phyloP scores from a whole-genome alignment of 2,329 filamentous ascomycete species.

The Orbilia ellipsospora region DNA sequence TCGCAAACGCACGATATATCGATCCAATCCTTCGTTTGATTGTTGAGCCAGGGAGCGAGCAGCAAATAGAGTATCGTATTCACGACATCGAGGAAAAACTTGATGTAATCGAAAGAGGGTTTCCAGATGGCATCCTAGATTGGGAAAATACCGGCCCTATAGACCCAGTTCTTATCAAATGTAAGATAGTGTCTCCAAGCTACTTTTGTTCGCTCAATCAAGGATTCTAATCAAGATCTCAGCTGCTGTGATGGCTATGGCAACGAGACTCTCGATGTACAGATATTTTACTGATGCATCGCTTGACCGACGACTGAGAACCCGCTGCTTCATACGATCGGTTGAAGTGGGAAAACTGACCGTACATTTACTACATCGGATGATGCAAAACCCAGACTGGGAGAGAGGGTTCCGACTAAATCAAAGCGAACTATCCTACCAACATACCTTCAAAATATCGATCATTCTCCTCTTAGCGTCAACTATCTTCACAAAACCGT shows the following conservation, averaged over 20 bases:
- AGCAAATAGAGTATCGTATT: slow-evolving; percentile 42
- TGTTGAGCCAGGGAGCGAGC: slow-evolving; percentile 34
- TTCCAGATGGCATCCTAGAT: slow-evolving; percentile 54
- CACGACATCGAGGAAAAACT: slow-evolving; percentile 50
- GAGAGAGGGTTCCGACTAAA: slow-evolving; percentile 57
- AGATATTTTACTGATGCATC: slow-evolving; percentile 58
- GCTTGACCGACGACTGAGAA: slow-evolving; percentile 56
- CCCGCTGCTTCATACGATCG: slow-evolving; percentile 58
- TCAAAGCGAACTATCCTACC: slow-evolving; percentile 58
- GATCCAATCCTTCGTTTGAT: slow-evolving; percentile 40
- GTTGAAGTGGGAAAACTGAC: slow-evolving; percentile 59
- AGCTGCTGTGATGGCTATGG: slow-evolving; percentile 47
- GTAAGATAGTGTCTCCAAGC: slow-evolving; percentile 25
- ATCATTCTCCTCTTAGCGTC: slow-evolving; percentile 58
- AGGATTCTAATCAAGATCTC: slow-evolving; percentile 1
- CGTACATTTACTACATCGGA: slow-evolving; percentile 57
- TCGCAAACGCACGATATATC: slow-evolving; percentile 28
- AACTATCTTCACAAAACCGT: slow-evolving; percentile 56
- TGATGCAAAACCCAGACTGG: slow-evolving; percentile 55
- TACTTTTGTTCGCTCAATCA: background rate
- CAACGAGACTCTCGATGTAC: slow-evolving; percentile 58
- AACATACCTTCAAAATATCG: slow-evolving; percentile 58
- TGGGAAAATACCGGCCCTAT: slow-evolving; percentile 56
- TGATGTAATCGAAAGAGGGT: slow-evolving; percentile 37
- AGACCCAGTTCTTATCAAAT: slow-evolving; percentile 57